Conservation (phyloP, 805 yeast species). For the Tetrapisispora pingtungensis region DNA sequence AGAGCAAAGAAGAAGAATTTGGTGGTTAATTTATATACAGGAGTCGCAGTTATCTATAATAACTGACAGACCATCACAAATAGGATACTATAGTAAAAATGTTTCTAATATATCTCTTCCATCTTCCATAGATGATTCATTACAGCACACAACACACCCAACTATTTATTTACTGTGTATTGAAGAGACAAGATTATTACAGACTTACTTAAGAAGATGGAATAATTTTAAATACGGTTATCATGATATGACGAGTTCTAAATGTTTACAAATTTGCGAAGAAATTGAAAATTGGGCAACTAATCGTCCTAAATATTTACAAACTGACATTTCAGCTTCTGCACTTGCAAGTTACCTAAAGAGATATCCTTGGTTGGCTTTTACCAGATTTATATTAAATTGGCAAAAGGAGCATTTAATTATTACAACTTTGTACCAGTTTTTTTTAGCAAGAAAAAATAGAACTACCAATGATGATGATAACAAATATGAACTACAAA, state of each 20-base stretch:
- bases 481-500: conserved; percentile 22
- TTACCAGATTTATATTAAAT: conserved; percentile 41
- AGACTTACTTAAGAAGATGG: conserved; percentile 18
- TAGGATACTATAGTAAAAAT: background rate
- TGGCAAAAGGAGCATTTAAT: conserved; percentile 54
- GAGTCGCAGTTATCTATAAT: conserved; percentile 57
- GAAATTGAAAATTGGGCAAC: conserved; percentile 34
- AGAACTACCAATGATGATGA: conserved; percentile 32
- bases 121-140: conserved; percentile 39
- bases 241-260: conserved; percentile 1
- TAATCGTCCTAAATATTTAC: conserved; percentile 39
- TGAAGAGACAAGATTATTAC: conserved; percentile 42
- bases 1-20: conserved; percentile 49
- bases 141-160: conserved; percentile 31
- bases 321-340: conserved; percentile 31
- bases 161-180: conserved; percentile 51
- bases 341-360: conserved; percentile 29
- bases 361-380: conserved; percentile 49
- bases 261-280: conserved; percentile 37
- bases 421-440: conserved; percentile 45
- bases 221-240: background rate
- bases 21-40: conserved; percentile 60
- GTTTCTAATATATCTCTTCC: conserved; percentile 27
- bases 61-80: conserved; percentile 46
- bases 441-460: conserved; percentile 41